Conservation (phyloP, 2,329 filamentous ascomycete genomes). For the Alternaria viburni region DNA sequence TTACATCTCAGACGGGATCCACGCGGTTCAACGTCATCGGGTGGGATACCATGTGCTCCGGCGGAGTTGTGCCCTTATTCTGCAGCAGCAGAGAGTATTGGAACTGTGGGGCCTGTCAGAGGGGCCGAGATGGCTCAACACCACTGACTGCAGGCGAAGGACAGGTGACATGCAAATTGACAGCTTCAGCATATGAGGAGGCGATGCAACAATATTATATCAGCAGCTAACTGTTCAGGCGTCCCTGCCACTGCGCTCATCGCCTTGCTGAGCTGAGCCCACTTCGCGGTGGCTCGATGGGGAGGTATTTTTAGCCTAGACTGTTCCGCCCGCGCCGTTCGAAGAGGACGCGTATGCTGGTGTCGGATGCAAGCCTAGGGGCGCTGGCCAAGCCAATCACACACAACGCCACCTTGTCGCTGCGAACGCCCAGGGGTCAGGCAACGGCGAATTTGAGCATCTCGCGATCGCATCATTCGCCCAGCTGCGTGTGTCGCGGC, state of each 20-base stretch:
- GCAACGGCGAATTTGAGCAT: constrained; percentile 7
- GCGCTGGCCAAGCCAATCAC: constrained; percentile 2
- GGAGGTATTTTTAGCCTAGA: background rate
- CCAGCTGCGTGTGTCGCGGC: constrained; percentile 1
- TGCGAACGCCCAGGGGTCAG: constrained; percentile 14
- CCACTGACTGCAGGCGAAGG: background rate
- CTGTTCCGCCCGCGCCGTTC: background rate
- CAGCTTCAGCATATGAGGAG: background rate
- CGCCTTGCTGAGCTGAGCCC: constrained; percentile 2
- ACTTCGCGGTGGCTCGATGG: background rate
- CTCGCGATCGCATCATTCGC: background rate
- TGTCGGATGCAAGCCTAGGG: constrained; percentile 5
- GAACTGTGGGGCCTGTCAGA: constrained; percentile 9
- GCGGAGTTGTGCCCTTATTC: background rate
- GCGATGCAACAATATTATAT: constrained; percentile 6
- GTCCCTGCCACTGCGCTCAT: background rate
- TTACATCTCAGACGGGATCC: constrained; percentile 2
- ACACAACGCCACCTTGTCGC: background rate
- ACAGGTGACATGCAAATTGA: background rate
- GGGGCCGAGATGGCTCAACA: constrained; percentile 9
- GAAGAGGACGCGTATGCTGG: constrained; percentile 15
- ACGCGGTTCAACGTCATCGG: constrained; percentile 13
- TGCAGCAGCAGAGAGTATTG: constrained; percentile 8
- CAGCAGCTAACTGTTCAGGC: background rate
- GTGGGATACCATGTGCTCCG: constrained; percentile 6